Percentiles rank a stretch among this genome's conserved stretches.
These are phyloP conservation scores for Leishmania turanica DNA, from an alignment of 208 protist species.

Conservation along the genomic window DNA sequence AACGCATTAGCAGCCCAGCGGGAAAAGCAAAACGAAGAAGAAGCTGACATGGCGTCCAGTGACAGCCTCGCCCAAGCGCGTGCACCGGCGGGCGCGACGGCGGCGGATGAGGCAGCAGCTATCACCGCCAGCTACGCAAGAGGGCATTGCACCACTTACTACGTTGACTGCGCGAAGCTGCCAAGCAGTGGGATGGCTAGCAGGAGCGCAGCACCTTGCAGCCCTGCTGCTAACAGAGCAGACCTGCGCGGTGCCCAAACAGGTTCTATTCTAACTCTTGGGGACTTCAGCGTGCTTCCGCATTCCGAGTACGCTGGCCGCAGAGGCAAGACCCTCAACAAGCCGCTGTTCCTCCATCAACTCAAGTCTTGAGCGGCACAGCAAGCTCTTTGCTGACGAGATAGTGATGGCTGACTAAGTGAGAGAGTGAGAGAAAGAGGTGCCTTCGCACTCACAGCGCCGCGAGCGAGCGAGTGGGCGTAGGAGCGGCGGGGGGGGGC, in stretches of 20 bases:
- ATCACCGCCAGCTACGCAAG: constrained; percentile 24
- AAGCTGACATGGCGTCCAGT: neutral
- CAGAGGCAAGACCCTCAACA: constrained; percentile 39
- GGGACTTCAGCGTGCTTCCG: constrained; percentile 66
- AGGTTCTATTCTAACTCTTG: constrained; percentile 4
- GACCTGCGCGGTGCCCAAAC: neutral
- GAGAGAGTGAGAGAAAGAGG: neutral
- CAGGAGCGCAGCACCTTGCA: neutral
- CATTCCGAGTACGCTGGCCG: constrained; percentile 54
- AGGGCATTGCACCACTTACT: constrained; percentile 39
- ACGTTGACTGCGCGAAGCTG: constrained; percentile 42
- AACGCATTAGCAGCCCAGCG: neutral
- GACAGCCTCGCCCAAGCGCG: neutral
- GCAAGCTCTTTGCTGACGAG: neutral
- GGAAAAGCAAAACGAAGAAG: neutral
- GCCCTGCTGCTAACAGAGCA: neutral
- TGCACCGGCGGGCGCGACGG: neutral
- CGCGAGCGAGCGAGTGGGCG: neutral
- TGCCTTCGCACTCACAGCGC: neutral
- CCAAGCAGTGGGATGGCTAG: constrained; percentile 11
- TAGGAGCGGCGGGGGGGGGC: too few species aligned
- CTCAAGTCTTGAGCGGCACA: constrained; percentile 20
- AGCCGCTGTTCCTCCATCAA: constrained; percentile 63
- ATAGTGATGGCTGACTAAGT: neutral
- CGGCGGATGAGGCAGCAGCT: constrained; percentile 23